Evolutionary conservation across 1,284 basidiomycete genomes (phyloP).

Genomic region (Spongiforma sp.): DNA sequence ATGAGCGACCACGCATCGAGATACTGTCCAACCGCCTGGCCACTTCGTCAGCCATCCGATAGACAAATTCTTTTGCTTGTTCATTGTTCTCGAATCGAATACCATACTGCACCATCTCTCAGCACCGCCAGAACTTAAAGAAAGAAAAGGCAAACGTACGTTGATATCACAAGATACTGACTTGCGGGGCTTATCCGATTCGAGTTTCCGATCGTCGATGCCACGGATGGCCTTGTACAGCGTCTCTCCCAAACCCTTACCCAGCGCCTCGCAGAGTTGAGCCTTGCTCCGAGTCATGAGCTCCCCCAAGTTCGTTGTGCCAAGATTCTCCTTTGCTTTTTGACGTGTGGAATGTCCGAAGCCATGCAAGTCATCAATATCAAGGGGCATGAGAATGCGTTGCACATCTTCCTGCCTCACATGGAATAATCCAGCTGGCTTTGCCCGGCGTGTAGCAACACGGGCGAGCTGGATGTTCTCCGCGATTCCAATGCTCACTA

Average conservation of each 20-base stretch:
- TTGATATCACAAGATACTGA: conserved; percentile 93
- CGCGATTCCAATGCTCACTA: conserved; percentile 91
- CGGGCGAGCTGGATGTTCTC: conserved; percentile 93
- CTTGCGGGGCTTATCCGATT: conserved; percentile 84
- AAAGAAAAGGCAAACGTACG: conserved; percentile 54
- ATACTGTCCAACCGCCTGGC: conserved; percentile 69
- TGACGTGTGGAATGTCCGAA: conserved; percentile 80
- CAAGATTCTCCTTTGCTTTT: conserved; percentile 81
- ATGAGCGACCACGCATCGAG: conserved; percentile 68
- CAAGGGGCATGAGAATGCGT: conserved; percentile 73
- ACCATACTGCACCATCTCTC: conserved; percentile 70
- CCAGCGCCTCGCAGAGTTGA: conserved; percentile 74
- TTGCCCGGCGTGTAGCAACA: conserved; percentile 89
- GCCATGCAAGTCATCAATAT: conserved; percentile 87
- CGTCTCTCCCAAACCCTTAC: conserved; percentile 84
- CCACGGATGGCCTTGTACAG: conserved; percentile 87
- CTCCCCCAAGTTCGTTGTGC: conserved; percentile 73
- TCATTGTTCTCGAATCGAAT: conserved; percentile 88
- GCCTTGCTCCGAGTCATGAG: conserved; percentile 65
- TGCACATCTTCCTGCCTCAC: conserved; percentile 61
- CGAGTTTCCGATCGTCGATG: conserved; percentile 79
- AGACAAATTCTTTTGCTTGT: conserved; percentile 82
- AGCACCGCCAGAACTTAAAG: conserved; percentile 1
- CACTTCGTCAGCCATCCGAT: conserved; percentile 80
- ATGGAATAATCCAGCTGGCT: conserved; percentile 87